phyloP scores from a whole-genome alignment of 1,139 yeast genomes.

The Keqinozyma sinolaborantium region DNA sequence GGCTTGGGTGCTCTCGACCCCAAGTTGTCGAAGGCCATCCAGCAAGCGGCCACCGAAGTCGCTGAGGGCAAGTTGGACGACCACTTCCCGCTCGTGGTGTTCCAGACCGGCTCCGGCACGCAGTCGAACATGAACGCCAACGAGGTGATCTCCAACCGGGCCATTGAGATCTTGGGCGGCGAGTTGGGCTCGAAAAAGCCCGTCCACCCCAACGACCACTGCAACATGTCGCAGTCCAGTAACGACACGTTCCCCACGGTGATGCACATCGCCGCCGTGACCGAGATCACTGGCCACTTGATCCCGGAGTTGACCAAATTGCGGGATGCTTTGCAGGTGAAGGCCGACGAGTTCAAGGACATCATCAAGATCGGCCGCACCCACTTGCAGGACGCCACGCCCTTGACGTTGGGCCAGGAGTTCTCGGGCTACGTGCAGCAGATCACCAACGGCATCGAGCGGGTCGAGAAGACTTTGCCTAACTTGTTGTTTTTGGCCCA shows the following conservation, averaged over 20 bases:
- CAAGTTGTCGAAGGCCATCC: constrained; percentile 77
- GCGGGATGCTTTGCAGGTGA: constrained; percentile 71
- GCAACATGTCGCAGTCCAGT: constrained; percentile 96
- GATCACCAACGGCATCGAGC: constrained; percentile 81
- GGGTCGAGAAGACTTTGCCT: constrained; percentile 76
- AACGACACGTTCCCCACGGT: constrained; percentile 99
- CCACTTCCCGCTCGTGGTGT: constrained; percentile 96
- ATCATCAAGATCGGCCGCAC: constrained; percentile 99
- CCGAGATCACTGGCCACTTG: constrained; percentile 72
- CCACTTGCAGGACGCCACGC: constrained; percentile 98
- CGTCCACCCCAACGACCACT: constrained; percentile 98
- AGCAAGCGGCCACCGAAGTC: constrained; percentile 94
- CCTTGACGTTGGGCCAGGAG: constrained; percentile 96
- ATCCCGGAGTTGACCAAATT: constrained; percentile 76
- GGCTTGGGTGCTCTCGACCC: constrained; percentile 80
- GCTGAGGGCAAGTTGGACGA: constrained; percentile 86
- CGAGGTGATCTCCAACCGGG: constrained; percentile 97
- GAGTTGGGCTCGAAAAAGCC: constrained; percentile 85
- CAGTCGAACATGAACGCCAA: constrained; percentile 99
- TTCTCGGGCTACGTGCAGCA: constrained; percentile 96
- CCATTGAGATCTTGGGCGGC: constrained; percentile 94
- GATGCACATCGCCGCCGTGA: constrained; percentile 98
- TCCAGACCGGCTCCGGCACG: constrained; percentile 98
- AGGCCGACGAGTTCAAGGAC: constrained; percentile 76
- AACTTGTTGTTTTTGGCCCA: constrained; percentile 84